A percentile compares a stretch with the other conserved stretches of the same genome.
Evolutionary conservation across 2,329 filamentous ascomycete species (phyloP).

Genomic region (Paraconiothyrium brasiliense): DNA sequence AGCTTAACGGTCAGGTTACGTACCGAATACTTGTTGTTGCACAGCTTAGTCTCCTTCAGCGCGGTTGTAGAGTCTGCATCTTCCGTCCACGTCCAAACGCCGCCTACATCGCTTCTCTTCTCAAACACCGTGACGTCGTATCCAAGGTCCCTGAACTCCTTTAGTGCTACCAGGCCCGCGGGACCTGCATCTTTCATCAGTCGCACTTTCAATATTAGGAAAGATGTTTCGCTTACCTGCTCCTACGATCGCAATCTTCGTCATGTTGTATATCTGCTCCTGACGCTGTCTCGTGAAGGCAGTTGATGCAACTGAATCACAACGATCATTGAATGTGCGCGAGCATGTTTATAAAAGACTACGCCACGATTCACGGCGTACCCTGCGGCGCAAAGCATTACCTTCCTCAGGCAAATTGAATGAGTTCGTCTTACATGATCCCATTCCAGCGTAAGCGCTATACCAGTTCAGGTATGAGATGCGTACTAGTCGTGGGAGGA

Average conservation of each 20-base stretch:
- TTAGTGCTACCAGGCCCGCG: slow-evolving; percentile 3
- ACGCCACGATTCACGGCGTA: neutral
- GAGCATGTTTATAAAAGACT: neutral
- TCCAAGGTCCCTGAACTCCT: slow-evolving; percentile 8
- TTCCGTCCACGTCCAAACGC: slow-evolving; percentile 5
- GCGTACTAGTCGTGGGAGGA: neutral
- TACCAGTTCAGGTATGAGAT: too few species aligned
- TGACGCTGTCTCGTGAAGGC: neutral
- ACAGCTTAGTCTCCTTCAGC: slow-evolving; percentile 10
- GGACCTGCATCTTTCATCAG: neutral
- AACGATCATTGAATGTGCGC: neutral
- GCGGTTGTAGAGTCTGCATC: slow-evolving; percentile 4
- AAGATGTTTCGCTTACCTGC: neutral
- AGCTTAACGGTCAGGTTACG: neutral
- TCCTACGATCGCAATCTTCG: slow-evolving; percentile 5
- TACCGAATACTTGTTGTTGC: slow-evolving; percentile 11
- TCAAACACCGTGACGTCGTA: slow-evolving; percentile 6
- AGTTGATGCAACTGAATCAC: neutral
- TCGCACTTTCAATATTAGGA: neutral
- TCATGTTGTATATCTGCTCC: neutral
- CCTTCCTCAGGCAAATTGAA: neutral
- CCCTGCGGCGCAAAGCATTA: neutral
- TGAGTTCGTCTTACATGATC: neutral
- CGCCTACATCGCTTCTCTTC: slow-evolving; percentile 4
- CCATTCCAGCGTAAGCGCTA: too few species aligned